A percentile compares a stretch with the other conserved stretches of the same genome.
Evolutionary conservation across 345 rosid species (phyloP).

Genomic region (Salix suchowensis): DNA sequence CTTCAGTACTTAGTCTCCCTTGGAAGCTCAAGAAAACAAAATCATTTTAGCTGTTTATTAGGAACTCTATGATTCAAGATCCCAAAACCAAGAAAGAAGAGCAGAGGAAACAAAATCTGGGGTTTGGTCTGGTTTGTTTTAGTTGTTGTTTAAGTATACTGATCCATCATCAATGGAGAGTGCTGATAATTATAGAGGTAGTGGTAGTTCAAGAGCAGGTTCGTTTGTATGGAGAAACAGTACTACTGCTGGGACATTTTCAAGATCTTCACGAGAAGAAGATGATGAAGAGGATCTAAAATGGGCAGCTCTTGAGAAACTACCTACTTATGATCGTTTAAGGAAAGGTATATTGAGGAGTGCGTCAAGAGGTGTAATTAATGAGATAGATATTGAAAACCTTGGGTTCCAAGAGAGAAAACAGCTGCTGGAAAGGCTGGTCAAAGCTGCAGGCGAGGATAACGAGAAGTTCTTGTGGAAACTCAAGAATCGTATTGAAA

Average conservation of each 20-base stretch:
- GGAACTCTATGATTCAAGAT: not conserved
- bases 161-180: not conserved
- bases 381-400: slow-evolving; percentile 13
- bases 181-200: slow-evolving; percentile 27
- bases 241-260: slow-evolving; percentile 37
- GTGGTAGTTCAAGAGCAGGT: slow-evolving; percentile 23
- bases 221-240: slow-evolving; percentile 34
- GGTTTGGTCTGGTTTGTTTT: not conserved
- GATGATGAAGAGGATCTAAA: slow-evolving; percentile 53
- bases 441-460: slow-evolving; percentile 14
- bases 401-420: slow-evolving; percentile 24
- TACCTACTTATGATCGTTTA: slow-evolving; percentile 39
- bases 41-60: not conserved
- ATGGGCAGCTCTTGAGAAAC: slow-evolving; percentile 50
- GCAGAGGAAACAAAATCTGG: not conserved
- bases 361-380: not conserved
- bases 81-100: not conserved
- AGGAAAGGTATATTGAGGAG: slow-evolving; percentile 36
- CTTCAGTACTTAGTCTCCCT: not conserved
- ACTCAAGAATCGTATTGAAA: slow-evolving; percentile 15
- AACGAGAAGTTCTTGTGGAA: slow-evolving; percentile 20
- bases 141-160: not conserved
- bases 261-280: slow-evolving; percentile 51
- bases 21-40: not conserved
- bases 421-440: slow-evolving; percentile 16